phyloP scores from a whole-genome alignment of 257 asterid species.

The Hygrophila difformis region DNA sequence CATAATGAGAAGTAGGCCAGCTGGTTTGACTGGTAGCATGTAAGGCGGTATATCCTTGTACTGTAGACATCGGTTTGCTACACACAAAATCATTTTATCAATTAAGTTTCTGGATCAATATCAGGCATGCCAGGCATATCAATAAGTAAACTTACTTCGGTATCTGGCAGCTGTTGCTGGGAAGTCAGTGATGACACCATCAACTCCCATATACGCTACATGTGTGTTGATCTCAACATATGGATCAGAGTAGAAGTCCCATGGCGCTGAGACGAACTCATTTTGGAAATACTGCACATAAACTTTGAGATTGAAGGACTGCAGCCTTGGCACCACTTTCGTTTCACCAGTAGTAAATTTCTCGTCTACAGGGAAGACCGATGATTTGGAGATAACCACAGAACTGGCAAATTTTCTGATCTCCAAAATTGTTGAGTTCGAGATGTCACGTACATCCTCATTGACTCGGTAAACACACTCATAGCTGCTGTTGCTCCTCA shows the following conservation, averaged over 20 bases:
- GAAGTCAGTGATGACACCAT: slow-evolving; percentile 55
- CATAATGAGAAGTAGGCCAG: slow-evolving; percentile 37
- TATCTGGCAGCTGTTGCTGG: slow-evolving; percentile 74
- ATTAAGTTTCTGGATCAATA: no score
- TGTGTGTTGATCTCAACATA: slow-evolving; percentile 50
- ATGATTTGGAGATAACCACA: slow-evolving; percentile 44
- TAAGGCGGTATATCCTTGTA: slow-evolving; percentile 32
- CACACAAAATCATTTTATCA: no score
- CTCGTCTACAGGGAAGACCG: slow-evolving; percentile 35
- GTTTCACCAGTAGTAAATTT: slow-evolving; percentile 34
- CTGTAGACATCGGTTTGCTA: slow-evolving; percentile 75
- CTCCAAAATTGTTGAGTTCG: slow-evolving; percentile 51
- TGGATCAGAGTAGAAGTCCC: slow-evolving; percentile 88
- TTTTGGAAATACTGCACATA: slow-evolving; percentile 54
- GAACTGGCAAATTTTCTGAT: slow-evolving; percentile 56
- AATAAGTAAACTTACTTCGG: slow-evolving; percentile 50
- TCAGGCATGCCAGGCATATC: no score
- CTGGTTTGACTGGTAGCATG: slow-evolving; percentile 57
- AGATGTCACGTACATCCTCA: slow-evolving; percentile 39
- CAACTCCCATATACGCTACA: slow-evolving; percentile 15
- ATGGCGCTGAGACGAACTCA: slow-evolving; percentile 78
- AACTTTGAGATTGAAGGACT: slow-evolving; percentile 36
- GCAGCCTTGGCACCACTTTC: slow-evolving; percentile 43
- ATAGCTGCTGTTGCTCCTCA: slow-evolving; percentile 37
- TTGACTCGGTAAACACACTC: slow-evolving; percentile 59